Base-by-base conservation (phyloP, 1,139 yeast genomes). In the Lodderomyces margitis region DNA sequence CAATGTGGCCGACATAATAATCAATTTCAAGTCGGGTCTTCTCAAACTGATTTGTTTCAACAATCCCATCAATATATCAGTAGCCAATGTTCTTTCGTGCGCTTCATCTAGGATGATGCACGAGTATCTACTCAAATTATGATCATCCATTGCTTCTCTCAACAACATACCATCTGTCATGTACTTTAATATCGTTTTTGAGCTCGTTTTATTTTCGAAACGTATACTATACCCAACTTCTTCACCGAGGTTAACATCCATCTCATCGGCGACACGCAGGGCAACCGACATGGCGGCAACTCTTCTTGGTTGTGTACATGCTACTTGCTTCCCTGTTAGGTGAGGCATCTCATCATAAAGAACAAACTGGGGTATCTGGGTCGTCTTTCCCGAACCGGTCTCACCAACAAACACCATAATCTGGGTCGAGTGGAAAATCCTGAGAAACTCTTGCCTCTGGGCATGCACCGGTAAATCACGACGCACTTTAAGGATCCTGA, bases 81-180 rank as follows among this genome's bases (percentile, higher is more conserved):
- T 92, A 21, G 98, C 91, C 55, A 92, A 73, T 0, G 98, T 92
- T 61, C 98, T 83, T 67, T 92, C 98, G 71, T 92, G 98, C 42
- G 98, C 98, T 70, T 92, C 98, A 75, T 92, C 98, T 48, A 92
- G 72, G 52, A 92, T 89, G 47, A 92, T 86, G 58, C 96, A 91
- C 17, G 95, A 84, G 64, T 92, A 92, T 48, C 85, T 74, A 6
- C 70, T 68, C 58, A 92, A 73, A 47, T 83, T 78, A 52, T 89
- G 97, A 62, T 92, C 98, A 49, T 86, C 94, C 98, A 92, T 91
- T 27, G 98, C 98, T 66, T 92, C 98, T 58, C 98, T 79, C 53
- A 92, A 71, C 44, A 92, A 75, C 97, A 92, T 91, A 81, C 98
- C 98, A 69, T 92, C 98, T 11, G 98, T 92, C 98, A 92, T 88